Conservation (phyloP, 2,329 filamentous ascomycete genomes). For the Helicocarpus griseus region DNA sequence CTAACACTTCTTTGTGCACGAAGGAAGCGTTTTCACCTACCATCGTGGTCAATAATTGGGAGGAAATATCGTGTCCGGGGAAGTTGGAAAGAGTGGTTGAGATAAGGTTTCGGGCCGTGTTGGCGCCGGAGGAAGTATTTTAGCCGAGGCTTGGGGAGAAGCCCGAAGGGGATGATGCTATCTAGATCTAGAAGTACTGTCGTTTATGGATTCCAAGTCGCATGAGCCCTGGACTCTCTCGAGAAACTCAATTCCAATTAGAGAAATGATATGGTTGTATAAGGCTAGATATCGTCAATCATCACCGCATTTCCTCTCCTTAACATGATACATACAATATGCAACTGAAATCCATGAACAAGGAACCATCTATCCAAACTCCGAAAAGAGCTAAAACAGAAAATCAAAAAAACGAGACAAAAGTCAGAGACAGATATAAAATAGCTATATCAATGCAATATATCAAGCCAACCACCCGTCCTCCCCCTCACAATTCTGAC, state of each 20-base stretch:
- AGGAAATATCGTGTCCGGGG: no score
- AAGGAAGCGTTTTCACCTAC: no score
- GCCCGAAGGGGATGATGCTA: no score
- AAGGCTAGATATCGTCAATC: background rate
- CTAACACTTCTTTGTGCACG: no score
- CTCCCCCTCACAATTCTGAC: slow-evolving; percentile 20
- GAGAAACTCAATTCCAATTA: no score
- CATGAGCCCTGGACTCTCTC: no score
- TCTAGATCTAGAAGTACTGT: no score
- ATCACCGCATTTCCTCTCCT: background rate
- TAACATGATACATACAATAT: background rate
- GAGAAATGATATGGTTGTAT: no score
- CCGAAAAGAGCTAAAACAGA: background rate
- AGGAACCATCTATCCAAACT: background rate
- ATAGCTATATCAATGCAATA: background rate
- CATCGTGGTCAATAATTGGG: background rate
- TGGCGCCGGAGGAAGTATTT: background rate
- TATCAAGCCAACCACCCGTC: slow-evolving; percentile 10
- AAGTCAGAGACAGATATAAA: background rate
- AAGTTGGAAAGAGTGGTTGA: background rate
- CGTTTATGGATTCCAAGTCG: no score
- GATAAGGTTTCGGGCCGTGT: background rate
- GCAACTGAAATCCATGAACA: background rate
- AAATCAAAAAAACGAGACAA: background rate
- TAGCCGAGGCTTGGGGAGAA: no score